Evolutionary conservation across 768 basidiomycete genomes (phyloP).

Genomic region (Pilatotrama ljubarskyi): DNA sequence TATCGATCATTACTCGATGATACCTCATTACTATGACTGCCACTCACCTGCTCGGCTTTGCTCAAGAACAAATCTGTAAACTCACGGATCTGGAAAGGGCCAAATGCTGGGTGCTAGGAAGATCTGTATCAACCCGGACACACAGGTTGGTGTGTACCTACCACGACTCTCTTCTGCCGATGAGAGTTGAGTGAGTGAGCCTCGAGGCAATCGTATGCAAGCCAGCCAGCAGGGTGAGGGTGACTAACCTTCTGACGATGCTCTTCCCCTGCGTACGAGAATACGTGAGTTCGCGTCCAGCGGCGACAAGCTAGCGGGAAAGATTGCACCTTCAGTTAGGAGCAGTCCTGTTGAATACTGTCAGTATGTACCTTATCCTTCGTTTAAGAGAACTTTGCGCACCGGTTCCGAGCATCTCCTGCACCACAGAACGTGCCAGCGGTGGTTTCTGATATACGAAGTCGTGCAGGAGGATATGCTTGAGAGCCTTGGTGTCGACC

Average conservation of each 20-base stretch:
- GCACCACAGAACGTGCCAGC: constrained; percentile 37
- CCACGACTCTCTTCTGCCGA: too few relatives aligned
- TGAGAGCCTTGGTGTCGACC: constrained; percentile 60
- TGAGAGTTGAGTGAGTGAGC: too few relatives aligned
- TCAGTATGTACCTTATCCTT: too few relatives aligned
- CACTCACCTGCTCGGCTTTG: constrained; percentile 50
- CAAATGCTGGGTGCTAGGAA: constrained; percentile 64
- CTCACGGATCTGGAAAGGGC: constrained; percentile 55
- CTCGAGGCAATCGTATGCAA: too few relatives aligned
- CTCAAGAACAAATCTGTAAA: constrained; percentile 56
- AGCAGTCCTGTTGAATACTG: constrained; percentile 43
- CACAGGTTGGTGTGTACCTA: too few relatives aligned
- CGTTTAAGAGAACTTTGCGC: neutral
- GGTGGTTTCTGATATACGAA: constrained; percentile 60
- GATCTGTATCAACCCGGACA: neutral
- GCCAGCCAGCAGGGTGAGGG: too few relatives aligned
- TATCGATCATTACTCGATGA: neutral
- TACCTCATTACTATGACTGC: neutral
- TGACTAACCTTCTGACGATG: too few relatives aligned
- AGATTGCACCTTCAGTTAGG: constrained; percentile 41
- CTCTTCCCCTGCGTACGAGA: too few relatives aligned
- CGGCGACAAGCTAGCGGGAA: too few relatives aligned
- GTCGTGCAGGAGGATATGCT: constrained; percentile 60
- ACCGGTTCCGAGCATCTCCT: constrained; percentile 46
- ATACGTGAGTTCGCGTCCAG: too few relatives aligned